Conservation (phyloP, 345 rosid species). For the Kernera saxatilis region DNA sequence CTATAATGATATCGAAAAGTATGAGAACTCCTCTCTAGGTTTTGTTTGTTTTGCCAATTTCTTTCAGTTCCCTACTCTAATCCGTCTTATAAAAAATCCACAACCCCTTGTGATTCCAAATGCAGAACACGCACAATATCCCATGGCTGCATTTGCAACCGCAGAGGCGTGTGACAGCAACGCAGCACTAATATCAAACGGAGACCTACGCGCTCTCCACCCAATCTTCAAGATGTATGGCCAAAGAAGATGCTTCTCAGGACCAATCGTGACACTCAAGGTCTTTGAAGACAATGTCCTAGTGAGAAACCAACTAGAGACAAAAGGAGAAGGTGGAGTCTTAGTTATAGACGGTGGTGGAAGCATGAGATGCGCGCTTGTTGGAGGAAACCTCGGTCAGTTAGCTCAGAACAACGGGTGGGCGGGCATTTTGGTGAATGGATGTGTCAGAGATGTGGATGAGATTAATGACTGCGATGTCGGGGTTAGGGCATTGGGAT, state of each 20-base stretch:
- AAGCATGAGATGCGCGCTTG: conserved; percentile 78
- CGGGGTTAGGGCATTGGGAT: conserved; percentile 76
- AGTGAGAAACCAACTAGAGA: conserved; percentile 65
- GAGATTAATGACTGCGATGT: conserved; percentile 73
- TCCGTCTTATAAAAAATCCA: not conserved
- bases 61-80: not conserved
- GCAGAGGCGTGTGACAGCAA: conserved; percentile 88
- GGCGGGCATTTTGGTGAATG: conserved; percentile 72
- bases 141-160: conserved; percentile 59
- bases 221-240: conserved; percentile 76
- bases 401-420: conserved; percentile 81
- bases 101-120: not conserved
- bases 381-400: conserved; percentile 74
- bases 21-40: not conserved
- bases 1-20: not conserved
- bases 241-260: conserved; percentile 56
- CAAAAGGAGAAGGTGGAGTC: conserved; percentile 74
- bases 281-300: conserved; percentile 86
- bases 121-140: conserved; percentile 13
- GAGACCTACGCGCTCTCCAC: conserved; percentile 64
- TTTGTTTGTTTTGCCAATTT: not conserved
- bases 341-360: conserved; percentile 86
- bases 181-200: conserved; percentile 44
- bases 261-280: conserved; percentile 71
- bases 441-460: conserved; percentile 79